Evolutionary conservation across 345 rosid genomes (phyloP).

Genomic region (Gossypium raimondii): DNA sequence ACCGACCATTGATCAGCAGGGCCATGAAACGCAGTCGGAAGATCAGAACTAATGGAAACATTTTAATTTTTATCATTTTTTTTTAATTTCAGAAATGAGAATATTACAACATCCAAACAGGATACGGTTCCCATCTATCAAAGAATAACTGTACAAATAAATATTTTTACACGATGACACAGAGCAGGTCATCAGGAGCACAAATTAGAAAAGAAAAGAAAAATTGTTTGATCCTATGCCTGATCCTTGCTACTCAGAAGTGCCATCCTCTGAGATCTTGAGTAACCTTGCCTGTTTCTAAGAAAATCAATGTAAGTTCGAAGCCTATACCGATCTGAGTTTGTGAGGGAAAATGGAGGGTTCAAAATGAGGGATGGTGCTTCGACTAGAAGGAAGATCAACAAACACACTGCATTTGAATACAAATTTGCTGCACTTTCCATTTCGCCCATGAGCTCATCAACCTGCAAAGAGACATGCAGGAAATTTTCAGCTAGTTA

Average conservation of each 20-base stretch:
- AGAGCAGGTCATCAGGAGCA: constrained; percentile 14
- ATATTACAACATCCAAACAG: constrained; percentile 38
- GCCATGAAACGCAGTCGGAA: no score
- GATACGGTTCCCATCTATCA: constrained; percentile 19
- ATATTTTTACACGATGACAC: constrained; percentile 32
- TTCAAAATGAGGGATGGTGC: constrained; percentile 83
- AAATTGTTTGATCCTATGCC: constrained; percentile 12
- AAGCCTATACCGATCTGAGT: constrained; percentile 66
- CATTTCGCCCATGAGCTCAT: constrained; percentile 62
- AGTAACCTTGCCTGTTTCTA: constrained; percentile 58
- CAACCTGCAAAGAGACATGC: constrained; percentile 46
- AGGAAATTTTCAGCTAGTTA: background rate
- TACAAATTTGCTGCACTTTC: constrained; percentile 60
- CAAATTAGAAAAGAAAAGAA: background rate
- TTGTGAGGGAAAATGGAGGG: constrained; percentile 89
- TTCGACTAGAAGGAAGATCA: constrained; percentile 77
- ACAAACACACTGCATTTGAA: constrained; percentile 63
- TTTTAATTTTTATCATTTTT: no score
- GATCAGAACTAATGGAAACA: no score
- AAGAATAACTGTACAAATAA: constrained; percentile 74
- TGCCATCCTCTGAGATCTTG: constrained; percentile 51
- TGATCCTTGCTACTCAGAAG: constrained; percentile 46
- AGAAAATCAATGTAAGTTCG: constrained; percentile 62
- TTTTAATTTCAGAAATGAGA: no score
- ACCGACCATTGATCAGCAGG: no score